Evolutionary conservation across 768 basidiomycete genomes (phyloP).

Genomic region (Serendipita vermifera): DNA sequence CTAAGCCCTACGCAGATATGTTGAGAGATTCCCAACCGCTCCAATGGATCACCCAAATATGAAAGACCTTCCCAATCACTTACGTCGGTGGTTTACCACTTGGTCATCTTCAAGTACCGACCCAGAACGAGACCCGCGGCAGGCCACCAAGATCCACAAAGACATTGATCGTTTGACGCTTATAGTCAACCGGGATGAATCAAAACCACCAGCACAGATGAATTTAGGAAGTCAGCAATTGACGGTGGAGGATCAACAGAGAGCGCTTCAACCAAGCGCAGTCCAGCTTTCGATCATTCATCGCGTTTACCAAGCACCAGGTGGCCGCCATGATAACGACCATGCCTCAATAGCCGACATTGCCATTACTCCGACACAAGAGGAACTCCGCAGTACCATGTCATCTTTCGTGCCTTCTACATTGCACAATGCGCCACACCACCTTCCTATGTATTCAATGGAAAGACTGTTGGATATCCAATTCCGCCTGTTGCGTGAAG

Average conservation of each 20-base stretch:
- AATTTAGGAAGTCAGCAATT: constrained; percentile 26
- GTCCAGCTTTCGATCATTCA: constrained; percentile 35
- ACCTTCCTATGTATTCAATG: constrained; percentile 43
- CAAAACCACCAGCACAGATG: neutral
- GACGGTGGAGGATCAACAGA: constrained; percentile 19
- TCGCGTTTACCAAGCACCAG: constrained; percentile 37
- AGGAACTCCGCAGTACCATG: constrained; percentile 40
- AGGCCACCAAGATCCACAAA: neutral
- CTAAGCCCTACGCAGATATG: neutral
- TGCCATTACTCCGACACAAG: constrained; percentile 53
- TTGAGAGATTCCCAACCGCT: neutral
- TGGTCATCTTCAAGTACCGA: neutral
- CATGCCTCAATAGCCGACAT: constrained; percentile 41
- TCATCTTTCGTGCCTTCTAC: constrained; percentile 51
- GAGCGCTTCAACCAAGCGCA: neutral
- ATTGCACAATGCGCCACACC: constrained; percentile 49
- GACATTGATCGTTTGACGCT: neutral
- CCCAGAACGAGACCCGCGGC: neutral
- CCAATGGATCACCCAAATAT: neutral
- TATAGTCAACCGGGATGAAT: neutral
- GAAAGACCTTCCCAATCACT: neutral
- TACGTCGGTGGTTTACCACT: neutral
- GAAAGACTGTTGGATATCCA: constrained; percentile 57
- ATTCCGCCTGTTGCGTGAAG: constrained; percentile 61
- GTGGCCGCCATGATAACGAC: constrained; percentile 62